A percentile compares a stretch with the other conserved stretches of the same genome.
Evolutionary conservation across 108 stramenopile genomes (phyloP).

Genomic region (Schizochytrium sp.): DNA sequence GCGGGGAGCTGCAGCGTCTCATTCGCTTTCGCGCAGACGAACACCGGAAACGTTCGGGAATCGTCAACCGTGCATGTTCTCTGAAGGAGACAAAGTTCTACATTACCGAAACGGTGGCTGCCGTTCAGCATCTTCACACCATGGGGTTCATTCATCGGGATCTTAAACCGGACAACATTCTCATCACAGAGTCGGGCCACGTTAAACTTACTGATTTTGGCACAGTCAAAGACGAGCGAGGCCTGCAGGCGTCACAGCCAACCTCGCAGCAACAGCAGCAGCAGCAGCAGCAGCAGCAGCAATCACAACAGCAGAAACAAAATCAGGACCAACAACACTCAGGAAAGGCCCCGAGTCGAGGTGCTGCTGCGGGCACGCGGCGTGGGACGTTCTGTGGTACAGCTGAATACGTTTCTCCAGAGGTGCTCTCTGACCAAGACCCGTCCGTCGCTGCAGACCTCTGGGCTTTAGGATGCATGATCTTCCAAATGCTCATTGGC

Average conservation of each 20-base stretch:
- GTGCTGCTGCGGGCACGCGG: neutral
- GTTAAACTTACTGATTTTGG: constrained; percentile 41
- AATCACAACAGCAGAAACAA: neutral
- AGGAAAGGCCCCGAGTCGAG: neutral
- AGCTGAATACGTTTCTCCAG: constrained; percentile 48
- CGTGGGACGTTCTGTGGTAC: constrained; percentile 37
- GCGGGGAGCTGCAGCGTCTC: constrained; percentile 18
- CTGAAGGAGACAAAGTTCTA: neutral
- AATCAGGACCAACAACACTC: neutral
- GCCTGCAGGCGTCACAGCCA: too few relatives aligned
- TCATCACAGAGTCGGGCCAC: constrained; percentile 27
- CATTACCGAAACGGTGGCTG: constrained; percentile 23
- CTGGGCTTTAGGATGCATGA: constrained; percentile 46
- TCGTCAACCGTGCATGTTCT: neutral
- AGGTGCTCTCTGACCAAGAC: constrained; percentile 24
- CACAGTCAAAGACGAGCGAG: neutral
- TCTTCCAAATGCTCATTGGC: constrained; percentile 31
- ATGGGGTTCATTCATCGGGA: constrained; percentile 55
- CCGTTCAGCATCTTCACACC: constrained; percentile 39
- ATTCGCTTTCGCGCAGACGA: constrained; percentile 18
- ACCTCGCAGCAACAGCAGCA: neutral
- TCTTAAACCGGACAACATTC: constrained; percentile 46
- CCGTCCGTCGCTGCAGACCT: constrained; percentile 28
- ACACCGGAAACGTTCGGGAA: neutral
- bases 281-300: neutral